Evolutionary conservation across 345 rosid genomes (phyloP), one percentile per base, ranked within the genome.

Genomic region (Salix viminalis): DNA sequence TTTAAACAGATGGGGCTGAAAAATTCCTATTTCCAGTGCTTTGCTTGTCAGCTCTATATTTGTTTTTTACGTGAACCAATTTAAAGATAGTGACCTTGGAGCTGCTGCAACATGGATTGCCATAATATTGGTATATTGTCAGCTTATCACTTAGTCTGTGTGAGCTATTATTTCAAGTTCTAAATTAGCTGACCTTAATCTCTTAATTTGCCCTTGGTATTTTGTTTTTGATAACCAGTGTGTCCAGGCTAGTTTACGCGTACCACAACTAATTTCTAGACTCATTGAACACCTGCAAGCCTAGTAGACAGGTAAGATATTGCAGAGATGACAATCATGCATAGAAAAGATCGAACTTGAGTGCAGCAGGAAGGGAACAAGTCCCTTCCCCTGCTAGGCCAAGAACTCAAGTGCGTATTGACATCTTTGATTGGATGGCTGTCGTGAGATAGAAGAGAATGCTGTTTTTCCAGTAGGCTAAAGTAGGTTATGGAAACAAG

Each of bases 271-370:
- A 32, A 32, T 32, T 32, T 0, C 0, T 32, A 0, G 5, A 32
- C 0, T 0, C 5, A 32, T 4, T 32, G 5, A 32, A 32, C 0
- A 32, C 34, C 0, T 32, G 0, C 5, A 32, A 32, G 5, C 5
- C 0, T 4, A 32, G 0, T 4, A 4, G 34, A 32, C 0, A 32
- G 5, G 5, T 32, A 32, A 32, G 0, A 0, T 5, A 32, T 4
- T 32, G 34, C 34, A 4, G 0, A 1, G 36, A 34, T 34, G 36
- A 34, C 6, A 34, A 4, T 4, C 5, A 34, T 34, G 36, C 5
- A 34, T 34, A 34, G 36, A 34, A 4, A 34, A 4, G 5, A 34
- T 34, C 36, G 0, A 34, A 34, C 3, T 34, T 5, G 0, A 4
- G 34, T 32, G 34, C 34, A 32, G 34, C 32, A 30, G 32, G 34